phyloP scores from a whole-genome alignment of 2,329 filamentous ascomycete genomes.

The Metarhizium anisopliae region DNA sequence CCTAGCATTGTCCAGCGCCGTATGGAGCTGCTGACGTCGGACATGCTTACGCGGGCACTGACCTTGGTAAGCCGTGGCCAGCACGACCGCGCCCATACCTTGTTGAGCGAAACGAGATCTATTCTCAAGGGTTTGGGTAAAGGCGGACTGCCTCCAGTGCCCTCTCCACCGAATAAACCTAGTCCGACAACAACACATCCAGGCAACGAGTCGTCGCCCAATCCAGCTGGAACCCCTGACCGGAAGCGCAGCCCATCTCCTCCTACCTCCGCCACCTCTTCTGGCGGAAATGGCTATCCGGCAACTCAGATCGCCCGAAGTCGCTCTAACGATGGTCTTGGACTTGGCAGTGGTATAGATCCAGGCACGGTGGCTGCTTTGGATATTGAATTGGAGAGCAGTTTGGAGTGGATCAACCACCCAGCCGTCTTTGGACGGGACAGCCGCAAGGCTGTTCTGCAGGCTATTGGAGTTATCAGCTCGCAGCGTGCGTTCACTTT shows the following conservation, averaged over 20 bases:
- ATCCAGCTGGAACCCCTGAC: constrained; percentile 38
- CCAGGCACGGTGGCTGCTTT: constrained; percentile 71
- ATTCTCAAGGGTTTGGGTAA: constrained; percentile 96
- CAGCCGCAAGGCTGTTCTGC: constrained; percentile 87
- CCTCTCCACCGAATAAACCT: constrained; percentile 43
- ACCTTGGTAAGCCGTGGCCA: constrained; percentile 86
- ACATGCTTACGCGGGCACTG: constrained; percentile 90
- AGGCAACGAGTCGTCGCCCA: constrained; percentile 33
- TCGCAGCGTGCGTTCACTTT: constrained; percentile 92
- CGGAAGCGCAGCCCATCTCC: constrained; percentile 47
- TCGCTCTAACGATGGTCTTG: constrained; percentile 48
- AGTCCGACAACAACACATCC: constrained; percentile 41
- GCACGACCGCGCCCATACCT: constrained; percentile 85
- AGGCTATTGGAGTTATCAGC: constrained; percentile 93
- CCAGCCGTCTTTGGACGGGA: constrained; percentile 91
- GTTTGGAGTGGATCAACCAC: constrained; percentile 95
- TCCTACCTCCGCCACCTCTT: constrained; percentile 34
- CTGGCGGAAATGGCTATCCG: constrained; percentile 29
- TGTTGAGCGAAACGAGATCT: constrained; percentile 85
- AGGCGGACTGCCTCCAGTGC: constrained; percentile 83
- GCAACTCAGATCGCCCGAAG: constrained; percentile 36
- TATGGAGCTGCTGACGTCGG: constrained; percentile 95
- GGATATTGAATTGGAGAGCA: constrained; percentile 82
- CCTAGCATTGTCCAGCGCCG: constrained; percentile 90
- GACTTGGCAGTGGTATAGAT: constrained; percentile 70